Base-by-base conservation (phyloP, 108 stramenopile genomes). In the Nitzschia inconspicua region DNA sequence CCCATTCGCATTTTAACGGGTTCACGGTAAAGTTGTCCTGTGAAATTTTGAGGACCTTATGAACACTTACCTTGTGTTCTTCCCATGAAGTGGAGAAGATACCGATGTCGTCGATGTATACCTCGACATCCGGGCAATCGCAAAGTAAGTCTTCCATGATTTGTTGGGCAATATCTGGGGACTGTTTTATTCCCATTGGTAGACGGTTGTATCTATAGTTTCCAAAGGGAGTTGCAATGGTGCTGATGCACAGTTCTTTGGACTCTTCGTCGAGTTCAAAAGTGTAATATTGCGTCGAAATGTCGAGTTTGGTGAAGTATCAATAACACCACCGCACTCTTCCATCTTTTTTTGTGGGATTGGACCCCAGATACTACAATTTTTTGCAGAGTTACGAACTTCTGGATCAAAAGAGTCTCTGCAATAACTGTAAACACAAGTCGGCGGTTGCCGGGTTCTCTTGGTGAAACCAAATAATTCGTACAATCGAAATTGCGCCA, bases 41-140 rank as follows among this genome's bases (percentile, higher is more conserved):
- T n/a, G n/a, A n/a, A n/a, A n/a, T n/a, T n/a, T n/a, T 1, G 34
- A 9, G 2, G 72, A 23, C 1, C 34, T 44, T 31, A 10, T 9
- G 8, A 13, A 47, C 11, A 16, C 9, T 16, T 19, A 44, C 44
- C 0, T 72, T 5, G 37, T 82, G 80, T 1, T 47, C n/a, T 41
- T 71, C 62, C 69, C 64, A 81, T 13, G 41, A n/a, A n/a, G n/a
- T n/a, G n/a, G n/a, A n/a, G n/a, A 40, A 19, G 32, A 58, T 52
- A 49, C 76, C 73, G 19, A 80, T 36, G 44, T 80, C 77, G 53
- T 85, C 79, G 28, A 80, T 58, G 51, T 76, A 85, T 3, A 64
- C 41, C 19, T 74, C 70, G 27, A 36, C 28, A 5, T 66, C 70
- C 10, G 70, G 20, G 29, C 41, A n/a, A n/a, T n/a, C 61, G 3